phyloP scores from a whole-genome alignment of 78 protist genomes.

The Anaeramoeba flamelloides region DNA sequence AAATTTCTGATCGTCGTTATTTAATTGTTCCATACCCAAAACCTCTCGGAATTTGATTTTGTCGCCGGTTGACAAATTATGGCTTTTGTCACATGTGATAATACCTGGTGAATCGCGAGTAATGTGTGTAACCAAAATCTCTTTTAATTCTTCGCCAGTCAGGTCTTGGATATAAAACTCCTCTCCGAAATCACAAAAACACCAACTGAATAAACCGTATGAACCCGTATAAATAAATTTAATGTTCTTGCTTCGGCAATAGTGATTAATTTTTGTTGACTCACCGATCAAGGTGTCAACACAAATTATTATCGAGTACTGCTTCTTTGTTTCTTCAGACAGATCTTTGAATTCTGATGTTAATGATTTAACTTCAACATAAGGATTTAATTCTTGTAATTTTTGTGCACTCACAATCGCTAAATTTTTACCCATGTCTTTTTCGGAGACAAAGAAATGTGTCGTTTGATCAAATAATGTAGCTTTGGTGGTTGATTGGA shows the following conservation, averaged over 20 bases:
- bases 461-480: constrained; percentile 18
- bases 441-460: constrained; percentile 20
- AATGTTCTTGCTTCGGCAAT: background rate
- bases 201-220: background rate
- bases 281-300: background rate
- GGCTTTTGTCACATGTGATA: background rate
- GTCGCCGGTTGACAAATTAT: background rate
- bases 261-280: background rate
- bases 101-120: background rate
- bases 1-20: background rate
- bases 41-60: background rate
- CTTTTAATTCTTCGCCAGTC: background rate
- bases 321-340: background rate
- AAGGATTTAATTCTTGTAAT: constrained; percentile 20
- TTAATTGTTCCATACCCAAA: background rate
- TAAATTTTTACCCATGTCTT: constrained; percentile 16
- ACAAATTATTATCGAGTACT: background rate
- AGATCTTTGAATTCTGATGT: background rate
- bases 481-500: constrained; percentile 45
- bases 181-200: background rate
- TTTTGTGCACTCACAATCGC: constrained; percentile 1
- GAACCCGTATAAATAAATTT: background rate
- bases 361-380: background rate
- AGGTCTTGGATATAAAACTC: background rate
- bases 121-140: background rate